A percentile compares a stretch with the other conserved stretches of the same genome.
phyloP scores from a whole-genome alignment of 2,329 filamentous ascomycete genomes.

The Fusarium miscanthi region DNA sequence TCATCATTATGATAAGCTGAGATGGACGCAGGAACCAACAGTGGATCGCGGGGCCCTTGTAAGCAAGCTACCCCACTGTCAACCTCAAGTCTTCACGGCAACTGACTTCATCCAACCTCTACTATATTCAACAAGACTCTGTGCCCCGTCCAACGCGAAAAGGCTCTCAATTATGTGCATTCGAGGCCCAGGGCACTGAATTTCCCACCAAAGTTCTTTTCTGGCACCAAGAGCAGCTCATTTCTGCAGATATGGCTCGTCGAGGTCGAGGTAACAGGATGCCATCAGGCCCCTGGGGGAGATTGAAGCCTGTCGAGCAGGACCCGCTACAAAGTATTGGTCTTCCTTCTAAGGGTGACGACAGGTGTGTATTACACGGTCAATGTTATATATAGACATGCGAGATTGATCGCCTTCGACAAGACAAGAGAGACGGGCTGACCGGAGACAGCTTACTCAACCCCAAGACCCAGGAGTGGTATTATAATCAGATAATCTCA shows the following conservation, averaged over 20 bases:
- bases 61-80: constrained; percentile 29
- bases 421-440: constrained; percentile 1
- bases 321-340: constrained; percentile 86
- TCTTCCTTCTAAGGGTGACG: constrained; percentile 91
- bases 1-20: neutral
- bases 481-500: constrained; percentile 88
- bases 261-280: constrained; percentile 49
- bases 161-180: neutral
- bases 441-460: constrained; percentile 70
- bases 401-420: neutral
- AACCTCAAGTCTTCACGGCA: constrained; percentile 14
- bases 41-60: constrained; percentile 30
- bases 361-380: constrained; percentile 66
- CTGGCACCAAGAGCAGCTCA: neutral
- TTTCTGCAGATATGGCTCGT: constrained; percentile 42
- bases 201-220: neutral
- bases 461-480: constrained; percentile 81
- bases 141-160: neutral
- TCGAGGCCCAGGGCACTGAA: neutral
- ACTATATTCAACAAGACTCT: neutral
- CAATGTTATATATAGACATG: neutral
- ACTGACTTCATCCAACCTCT: constrained; percentile 20
- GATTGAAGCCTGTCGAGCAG: constrained; percentile 77
- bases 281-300: constrained; percentile 70
- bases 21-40: constrained; percentile 25